These are phyloP conservation scores for Oryza longistaminata DNA, from an alignment of 176 grass and related monocot species.

Conservation along the genomic window DNA sequence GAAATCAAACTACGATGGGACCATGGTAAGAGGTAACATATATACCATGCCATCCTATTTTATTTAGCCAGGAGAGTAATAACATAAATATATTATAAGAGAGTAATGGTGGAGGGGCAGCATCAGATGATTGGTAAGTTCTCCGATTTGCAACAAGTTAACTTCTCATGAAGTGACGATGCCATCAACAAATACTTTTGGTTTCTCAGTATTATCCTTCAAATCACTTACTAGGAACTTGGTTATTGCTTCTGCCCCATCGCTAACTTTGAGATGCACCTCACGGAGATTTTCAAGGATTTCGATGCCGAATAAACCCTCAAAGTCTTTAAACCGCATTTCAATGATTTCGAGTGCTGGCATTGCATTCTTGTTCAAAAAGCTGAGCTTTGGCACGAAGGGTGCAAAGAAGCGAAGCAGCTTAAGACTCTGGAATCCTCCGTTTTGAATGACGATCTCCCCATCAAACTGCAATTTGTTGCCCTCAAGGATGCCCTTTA, in stretches of 20 bases:
- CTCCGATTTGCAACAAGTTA: neutral
- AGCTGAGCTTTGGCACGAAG: neutral
- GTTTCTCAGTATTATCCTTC: neutral
- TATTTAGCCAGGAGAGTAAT: neutral
- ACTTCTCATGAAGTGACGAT: neutral
- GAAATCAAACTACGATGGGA: neutral
- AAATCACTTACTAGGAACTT: neutral
- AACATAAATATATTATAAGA: neutral
- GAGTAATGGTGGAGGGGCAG: neutral
- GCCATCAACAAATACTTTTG: neutral
- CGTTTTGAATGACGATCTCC: neutral
- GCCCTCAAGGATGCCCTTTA: neutral
- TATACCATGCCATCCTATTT: neutral
- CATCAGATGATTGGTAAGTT: neutral
- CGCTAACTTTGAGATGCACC: neutral
- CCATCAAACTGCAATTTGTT: neutral
- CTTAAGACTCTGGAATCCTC: neutral
- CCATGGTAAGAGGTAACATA: neutral
- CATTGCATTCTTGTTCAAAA: neutral
- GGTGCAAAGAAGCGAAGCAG: slow-evolving; percentile 3
- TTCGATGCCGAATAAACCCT: neutral
- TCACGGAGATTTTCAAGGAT: neutral
- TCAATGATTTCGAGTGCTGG: neutral
- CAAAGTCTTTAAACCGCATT: neutral
- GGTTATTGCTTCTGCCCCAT: neutral